These are phyloP conservation scores for Tetrahymena thermophila DNA, from an alignment of 73 alveolate species.

Conservation along the genomic window DNA sequence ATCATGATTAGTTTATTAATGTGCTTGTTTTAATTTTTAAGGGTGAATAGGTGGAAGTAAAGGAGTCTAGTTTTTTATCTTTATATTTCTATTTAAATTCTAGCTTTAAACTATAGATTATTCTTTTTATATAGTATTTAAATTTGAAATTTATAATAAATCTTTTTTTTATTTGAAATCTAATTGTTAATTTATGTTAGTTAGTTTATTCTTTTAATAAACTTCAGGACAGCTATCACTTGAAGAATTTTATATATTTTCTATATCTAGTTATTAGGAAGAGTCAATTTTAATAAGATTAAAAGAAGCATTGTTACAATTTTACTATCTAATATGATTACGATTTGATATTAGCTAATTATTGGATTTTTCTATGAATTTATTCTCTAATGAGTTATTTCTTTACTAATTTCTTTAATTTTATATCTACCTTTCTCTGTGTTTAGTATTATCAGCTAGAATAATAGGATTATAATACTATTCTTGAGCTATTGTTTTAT, in stretches of 20 bases:
- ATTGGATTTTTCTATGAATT: background rate
- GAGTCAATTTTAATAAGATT: background rate
- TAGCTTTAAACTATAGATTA: background rate
- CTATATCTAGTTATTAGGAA: background rate
- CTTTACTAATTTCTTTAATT: background rate
- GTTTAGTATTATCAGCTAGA: background rate
- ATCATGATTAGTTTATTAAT: background rate
- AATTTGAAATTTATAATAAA: no score
- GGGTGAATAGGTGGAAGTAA: background rate
- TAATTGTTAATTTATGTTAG: no score
- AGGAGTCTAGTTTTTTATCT: background rate
- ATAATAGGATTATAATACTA: background rate
- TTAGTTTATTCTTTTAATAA: no score
- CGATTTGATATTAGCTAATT: background rate
- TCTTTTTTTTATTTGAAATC: background rate
- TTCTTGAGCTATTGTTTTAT: background rate
- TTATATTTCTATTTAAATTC: background rate
- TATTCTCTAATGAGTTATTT: background rate
- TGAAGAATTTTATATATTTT: background rate
- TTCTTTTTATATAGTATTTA: background rate
- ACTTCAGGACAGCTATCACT: background rate
- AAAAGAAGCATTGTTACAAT: background rate
- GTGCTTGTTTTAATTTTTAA: background rate
- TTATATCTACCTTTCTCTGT: background rate
- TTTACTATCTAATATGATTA: no score